Evolutionary conservation across 345 rosid genomes (phyloP), one percentile per base, ranked within the genome.

Genomic region (Eucalyptus virginea): DNA sequence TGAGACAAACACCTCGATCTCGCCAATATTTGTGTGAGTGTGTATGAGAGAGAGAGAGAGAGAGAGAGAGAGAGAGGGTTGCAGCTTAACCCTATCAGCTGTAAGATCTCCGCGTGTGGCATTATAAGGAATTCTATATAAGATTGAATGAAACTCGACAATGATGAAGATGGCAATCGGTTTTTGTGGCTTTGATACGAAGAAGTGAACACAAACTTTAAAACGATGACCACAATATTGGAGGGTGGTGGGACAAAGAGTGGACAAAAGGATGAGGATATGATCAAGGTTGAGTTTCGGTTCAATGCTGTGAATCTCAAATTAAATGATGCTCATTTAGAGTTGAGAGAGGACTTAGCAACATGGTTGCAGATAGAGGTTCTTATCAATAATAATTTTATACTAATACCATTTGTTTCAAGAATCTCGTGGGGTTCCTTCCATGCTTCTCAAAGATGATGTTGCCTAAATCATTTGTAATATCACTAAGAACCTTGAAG

Each of bases 381-480:
- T 67, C 80, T n/a, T 67, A 67, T 67, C 11, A n/a, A 16, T 16
- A 18, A n/a, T 32, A 32, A 67, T 67, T n/a, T n/a, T 17, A n/a
- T 67, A 67, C 7, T 6, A 17, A 67, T 67, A 90, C 91, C 49
- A 89, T 47, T 5, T 88, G 86, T 50, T 48, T 77, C 17, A 92
- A 81, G 49, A 60, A 26, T 10, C 23, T 40, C 2, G 72, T 15
- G 14, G 88, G 72, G 23, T 89, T 86, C 32, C 60, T 58, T 40
- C 86, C 88, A 3, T 88, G 87, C 51, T 89, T 90, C 24, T 52
- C 86, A 7, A 90, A 90, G 56, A 48, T 72, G 13, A 91, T 87
- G 32, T 88, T 86, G 89, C 91, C 88, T 48, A 89, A 91, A 42
- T 93, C 93, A 16, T 92, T 90, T 7, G 90, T 86, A 45, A 80